phyloP scores from a whole-genome alignment of 805 yeast species.

The Hanseniaspora pseudoguilliermondii region DNA sequence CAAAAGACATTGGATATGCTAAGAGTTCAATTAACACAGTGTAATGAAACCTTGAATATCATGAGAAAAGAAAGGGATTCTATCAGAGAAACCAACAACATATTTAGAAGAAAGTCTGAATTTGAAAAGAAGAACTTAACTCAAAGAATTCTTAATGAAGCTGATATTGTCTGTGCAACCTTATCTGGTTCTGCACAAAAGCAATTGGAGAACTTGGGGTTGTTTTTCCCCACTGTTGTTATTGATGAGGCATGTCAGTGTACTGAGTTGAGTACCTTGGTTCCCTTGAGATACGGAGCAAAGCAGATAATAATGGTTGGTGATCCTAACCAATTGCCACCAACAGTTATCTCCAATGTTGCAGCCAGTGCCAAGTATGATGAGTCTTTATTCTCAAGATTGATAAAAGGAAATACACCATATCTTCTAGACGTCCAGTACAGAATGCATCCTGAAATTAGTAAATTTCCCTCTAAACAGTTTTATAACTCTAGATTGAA shows the following conservation, averaged over 20 bases:
- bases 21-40: conserved; percentile 32
- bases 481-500: conserved; percentile 61
- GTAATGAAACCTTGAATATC: conserved; percentile 45
- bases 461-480: conserved; percentile 70
- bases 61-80: conserved; percentile 65
- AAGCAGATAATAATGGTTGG: conserved; percentile 84
- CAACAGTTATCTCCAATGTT: conserved; percentile 65
- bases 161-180: conserved; percentile 42
- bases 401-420: conserved; percentile 69
- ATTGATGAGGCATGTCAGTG: conserved; percentile 94
- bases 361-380: conserved; percentile 80
- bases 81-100: conserved; percentile 59
- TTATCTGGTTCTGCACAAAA: conserved; percentile 85
- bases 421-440: conserved; percentile 82
- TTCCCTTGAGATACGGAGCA: conserved; percentile 81
- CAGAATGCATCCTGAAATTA: conserved; percentile 92
- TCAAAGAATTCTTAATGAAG: conserved; percentile 8
- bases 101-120: conserved; percentile 62
- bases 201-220: conserved; percentile 45
- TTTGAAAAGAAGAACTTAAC: conserved; percentile 53
- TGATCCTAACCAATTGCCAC: conserved; percentile 92
- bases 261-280: conserved; percentile 79
- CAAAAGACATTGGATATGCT: conserved; percentile 38
- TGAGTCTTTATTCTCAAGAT: conserved; percentile 78
- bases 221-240: conserved; percentile 62